Conservation (phyloP, 164 flowering plant genomes). For the Liquidambar formosana region DNA sequence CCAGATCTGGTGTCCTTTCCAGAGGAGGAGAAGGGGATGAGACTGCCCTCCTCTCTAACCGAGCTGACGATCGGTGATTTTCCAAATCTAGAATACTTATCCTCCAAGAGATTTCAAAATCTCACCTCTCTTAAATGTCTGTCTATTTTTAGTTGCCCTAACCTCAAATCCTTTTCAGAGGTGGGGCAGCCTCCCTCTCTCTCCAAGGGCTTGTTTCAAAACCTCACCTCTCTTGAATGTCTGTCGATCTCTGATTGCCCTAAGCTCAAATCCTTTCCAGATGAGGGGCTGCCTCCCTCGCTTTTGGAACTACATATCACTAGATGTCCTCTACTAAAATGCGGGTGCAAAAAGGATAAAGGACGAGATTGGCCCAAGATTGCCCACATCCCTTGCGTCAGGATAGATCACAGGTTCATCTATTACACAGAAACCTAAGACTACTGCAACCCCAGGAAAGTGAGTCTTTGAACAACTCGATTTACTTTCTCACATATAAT, state of each 20-base stretch:
- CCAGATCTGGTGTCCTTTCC: slow-evolving; percentile 18
- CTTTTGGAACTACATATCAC: slow-evolving; percentile 8
- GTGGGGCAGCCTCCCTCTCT: slow-evolving; percentile 1
- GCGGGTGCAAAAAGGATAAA: slow-evolving; percentile 4
- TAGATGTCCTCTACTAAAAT: slow-evolving; percentile 6
- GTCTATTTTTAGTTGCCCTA: slow-evolving; percentile 2
- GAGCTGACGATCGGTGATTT: neutral
- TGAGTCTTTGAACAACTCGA: no score
- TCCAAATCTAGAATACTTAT: neutral
- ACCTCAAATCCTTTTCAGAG: slow-evolving; percentile 13
- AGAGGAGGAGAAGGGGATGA: no score
- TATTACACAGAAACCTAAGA: no score
- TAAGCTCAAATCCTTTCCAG: no score
- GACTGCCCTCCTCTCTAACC: slow-evolving; percentile 3
- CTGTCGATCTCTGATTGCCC: no score
- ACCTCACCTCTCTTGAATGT: no score
- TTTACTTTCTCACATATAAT: no score
- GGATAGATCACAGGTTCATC: no score
- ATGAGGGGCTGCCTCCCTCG: neutral
- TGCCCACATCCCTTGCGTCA: slow-evolving; percentile 11
- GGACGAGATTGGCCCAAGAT: slow-evolving; percentile 16
- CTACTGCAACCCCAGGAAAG: no score
- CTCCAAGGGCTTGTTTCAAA: no score
- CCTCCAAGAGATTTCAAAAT: neutral
- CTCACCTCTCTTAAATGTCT: neutral